Evolutionary conservation across 495 filamentous ascomycete genomes (phyloP), one percentile per base, ranked within the genome.

Genomic region (Aspergillus haitiensis): DNA sequence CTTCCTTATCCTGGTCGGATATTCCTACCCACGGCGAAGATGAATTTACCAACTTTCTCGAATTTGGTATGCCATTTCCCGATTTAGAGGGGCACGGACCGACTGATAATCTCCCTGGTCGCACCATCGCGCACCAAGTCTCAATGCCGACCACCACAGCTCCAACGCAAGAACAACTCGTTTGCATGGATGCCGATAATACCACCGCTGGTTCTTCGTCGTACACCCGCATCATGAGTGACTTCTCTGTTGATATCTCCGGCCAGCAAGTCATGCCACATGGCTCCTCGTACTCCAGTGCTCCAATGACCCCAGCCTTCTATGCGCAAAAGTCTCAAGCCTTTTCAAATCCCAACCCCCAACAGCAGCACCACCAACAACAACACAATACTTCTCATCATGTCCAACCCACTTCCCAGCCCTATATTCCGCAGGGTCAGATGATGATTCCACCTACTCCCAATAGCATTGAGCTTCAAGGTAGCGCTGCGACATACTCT

Each of bases 381-480:
- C 72, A 81, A 55, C 71, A 86, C 27, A 74, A 75, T 40, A 70
- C 74, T 37, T 69, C 76, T 27, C 66, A 69, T 35, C 58, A 66
- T 33, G 18, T 21, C 21, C 71, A 73, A 33, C 58, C 59, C 70
- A 72, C 39, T 76, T 77, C 48, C 77, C 80, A 74, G 81, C 81
- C 69, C 59, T 79, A 60, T 67, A 72, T 72, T 64, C 62, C 57
- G 39, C 83, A 87, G 31, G 78, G 82, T 51, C 78, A 81, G 54
- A 75, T 73, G 40, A 86, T 91, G 64, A 87, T 97, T 21, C 94
- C 94, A 7, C 93, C 92, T 9, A 98, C 94, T 2, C 94, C 94
- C 0, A 93, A 93, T 66, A 97, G 94, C 69, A 82, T 93, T 45
- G 92, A 98, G 68, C 81, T 98, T 67, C 90, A 92, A 61, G 88